Conservation (phyloP, 345 rosid species). For the Microcos paniculata region DNA sequence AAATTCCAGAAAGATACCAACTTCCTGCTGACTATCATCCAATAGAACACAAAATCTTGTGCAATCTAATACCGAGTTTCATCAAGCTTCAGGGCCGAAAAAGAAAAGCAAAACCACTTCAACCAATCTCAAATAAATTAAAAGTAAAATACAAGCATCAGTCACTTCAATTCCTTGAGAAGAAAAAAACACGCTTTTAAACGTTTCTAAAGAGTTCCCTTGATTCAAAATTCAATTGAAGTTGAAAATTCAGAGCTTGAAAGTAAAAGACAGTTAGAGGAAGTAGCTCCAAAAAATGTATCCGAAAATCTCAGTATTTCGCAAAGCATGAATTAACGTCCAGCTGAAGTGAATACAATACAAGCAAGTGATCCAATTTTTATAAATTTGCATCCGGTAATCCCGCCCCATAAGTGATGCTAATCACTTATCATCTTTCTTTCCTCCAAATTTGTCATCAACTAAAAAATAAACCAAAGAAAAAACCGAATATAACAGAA, state of each 20-base stretch:
- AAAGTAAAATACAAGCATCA: neutral
- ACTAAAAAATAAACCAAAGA: slow-evolving; percentile 14
- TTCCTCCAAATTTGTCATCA: slow-evolving; percentile 3
- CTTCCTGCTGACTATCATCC: neutral
- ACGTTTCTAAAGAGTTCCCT: too few species aligned
- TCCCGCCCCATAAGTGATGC: slow-evolving; percentile 6
- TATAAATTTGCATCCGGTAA: slow-evolving; percentile 1
- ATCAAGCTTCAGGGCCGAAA: neutral
- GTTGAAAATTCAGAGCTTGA: neutral
- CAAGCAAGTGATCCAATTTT: slow-evolving; percentile 3
- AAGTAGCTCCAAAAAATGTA: neutral
- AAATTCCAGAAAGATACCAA: neutral
- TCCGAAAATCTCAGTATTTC: neutral
- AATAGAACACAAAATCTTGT: neutral
- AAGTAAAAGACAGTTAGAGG: neutral
- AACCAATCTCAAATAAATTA: neutral
- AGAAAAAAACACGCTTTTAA: too few species aligned
- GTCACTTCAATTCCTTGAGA: too few species aligned
- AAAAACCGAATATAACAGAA: slow-evolving; percentile 7
- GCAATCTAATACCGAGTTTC: neutral
- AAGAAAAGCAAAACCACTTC: neutral
- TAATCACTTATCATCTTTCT: neutral
- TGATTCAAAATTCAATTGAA: neutral
- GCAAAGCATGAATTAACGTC: neutral
- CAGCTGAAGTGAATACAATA: neutral